Conservation (phyloP, 495 filamentous ascomycete species). For the Podospora anserina region DNA sequence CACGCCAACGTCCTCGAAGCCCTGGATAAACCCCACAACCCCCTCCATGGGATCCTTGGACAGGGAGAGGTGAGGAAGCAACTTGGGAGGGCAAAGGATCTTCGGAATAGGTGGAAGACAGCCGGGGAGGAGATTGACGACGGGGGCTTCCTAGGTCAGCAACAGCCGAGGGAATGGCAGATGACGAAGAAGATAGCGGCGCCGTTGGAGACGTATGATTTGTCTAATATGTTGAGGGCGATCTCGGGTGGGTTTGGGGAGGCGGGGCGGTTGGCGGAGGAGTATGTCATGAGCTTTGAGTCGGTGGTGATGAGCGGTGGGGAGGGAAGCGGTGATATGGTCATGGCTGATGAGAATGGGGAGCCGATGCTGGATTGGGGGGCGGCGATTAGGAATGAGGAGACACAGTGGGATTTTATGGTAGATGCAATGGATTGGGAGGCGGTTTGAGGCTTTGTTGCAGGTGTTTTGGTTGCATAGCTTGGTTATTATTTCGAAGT, state of each 20-base stretch:
- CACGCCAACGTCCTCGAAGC: constrained; percentile 62
- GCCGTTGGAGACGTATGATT: constrained; percentile 53
- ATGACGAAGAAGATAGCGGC: constrained; percentile 26
- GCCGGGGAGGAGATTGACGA: constrained; percentile 49
- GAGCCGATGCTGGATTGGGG: constrained; percentile 11
- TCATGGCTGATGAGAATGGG: background rate
- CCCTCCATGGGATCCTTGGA: constrained; percentile 52
- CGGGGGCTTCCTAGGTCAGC: constrained; percentile 27
- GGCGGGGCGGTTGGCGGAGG: constrained; percentile 33
- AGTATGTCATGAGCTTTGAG: constrained; percentile 20
- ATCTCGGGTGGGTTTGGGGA: constrained; percentile 42
- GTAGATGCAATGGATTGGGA: constrained; percentile 67
- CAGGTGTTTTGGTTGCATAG: background rate
- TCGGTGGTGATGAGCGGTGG: background rate
- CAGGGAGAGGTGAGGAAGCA: constrained; percentile 44
- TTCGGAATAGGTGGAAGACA: constrained; percentile 66
- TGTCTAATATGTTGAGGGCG: constrained; percentile 51
- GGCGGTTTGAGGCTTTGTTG: constrained; percentile 37
- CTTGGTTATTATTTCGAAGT: background rate
- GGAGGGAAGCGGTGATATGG: constrained; percentile 15
- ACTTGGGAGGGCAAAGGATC: constrained; percentile 59
- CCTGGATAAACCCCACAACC: constrained; percentile 48
- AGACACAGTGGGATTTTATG: constrained; percentile 57
- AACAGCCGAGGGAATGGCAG: constrained; percentile 27
- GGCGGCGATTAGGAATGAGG: constrained; percentile 35